Percentiles rank a stretch among this genome's conserved stretches.
phyloP scores from a whole-genome alignment of 257 asterid species.

The Ehretia macrophylla region DNA sequence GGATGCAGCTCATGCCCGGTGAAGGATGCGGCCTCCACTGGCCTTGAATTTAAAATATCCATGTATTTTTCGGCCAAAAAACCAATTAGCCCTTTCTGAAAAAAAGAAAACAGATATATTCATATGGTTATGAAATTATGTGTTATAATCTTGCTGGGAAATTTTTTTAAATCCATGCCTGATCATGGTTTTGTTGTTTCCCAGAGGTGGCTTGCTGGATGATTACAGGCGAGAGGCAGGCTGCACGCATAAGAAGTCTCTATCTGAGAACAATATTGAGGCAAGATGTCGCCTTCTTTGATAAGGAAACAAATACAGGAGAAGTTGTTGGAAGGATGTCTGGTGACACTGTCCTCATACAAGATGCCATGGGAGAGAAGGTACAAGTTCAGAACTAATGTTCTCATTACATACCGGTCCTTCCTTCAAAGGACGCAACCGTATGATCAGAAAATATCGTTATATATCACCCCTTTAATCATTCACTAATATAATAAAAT shows the following conservation, averaged over 20 bases:
- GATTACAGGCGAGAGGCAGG: conserved; percentile 10
- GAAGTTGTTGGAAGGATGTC: conserved; percentile 7
- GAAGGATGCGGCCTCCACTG: too few species aligned
- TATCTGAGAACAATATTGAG: conserved; percentile 2
- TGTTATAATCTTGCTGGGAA: too few species aligned
- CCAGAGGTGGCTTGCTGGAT: conserved; percentile 9
- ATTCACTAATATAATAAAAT: too few species aligned
- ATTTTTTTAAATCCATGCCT: background rate
- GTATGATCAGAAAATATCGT: background rate
- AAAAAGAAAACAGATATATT: too few species aligned
- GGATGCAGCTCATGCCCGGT: too few species aligned
- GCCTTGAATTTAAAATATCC: too few species aligned
- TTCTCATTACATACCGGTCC: too few species aligned
- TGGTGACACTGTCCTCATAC: conserved; percentile 1
- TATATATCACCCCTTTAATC: background rate
- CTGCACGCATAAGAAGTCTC: conserved; percentile 5
- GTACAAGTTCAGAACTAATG: background rate
- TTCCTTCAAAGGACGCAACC: too few species aligned
- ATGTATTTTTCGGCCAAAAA: too few species aligned
- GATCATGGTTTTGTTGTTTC: background rate
- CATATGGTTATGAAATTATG: too few species aligned
- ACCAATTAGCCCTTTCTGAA: too few species aligned
- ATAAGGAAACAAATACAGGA: conserved; percentile 7
- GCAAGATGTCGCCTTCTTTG: conserved; percentile 5
- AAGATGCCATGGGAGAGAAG: conserved; percentile 8